Percentiles rank a stretch among this genome's conserved stretches.
phyloP scores from a whole-genome alignment of 768 basidiomycete genomes.

The Serpula lacrymans region DNA sequence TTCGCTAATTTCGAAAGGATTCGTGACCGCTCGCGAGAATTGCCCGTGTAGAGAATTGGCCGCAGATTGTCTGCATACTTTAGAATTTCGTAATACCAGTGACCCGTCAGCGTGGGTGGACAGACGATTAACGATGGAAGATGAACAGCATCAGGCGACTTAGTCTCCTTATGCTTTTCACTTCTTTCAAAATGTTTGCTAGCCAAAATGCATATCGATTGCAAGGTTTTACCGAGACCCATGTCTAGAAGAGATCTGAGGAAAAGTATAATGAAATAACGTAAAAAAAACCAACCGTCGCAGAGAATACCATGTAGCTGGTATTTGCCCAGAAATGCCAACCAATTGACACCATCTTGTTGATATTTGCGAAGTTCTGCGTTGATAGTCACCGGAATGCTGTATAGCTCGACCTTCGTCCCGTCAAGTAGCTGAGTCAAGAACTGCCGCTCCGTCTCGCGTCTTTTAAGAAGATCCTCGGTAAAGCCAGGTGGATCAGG shows the following conservation, averaged over 20 bases:
- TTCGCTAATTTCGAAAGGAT: constrained; percentile 61
- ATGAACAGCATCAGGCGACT: constrained; percentile 75
- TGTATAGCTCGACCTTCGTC: constrained; percentile 88
- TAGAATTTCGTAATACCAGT: constrained; percentile 97
- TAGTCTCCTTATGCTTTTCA: constrained; percentile 58
- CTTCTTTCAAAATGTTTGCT: constrained; percentile 90
- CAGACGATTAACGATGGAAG: constrained; percentile 94
- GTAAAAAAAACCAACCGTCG: constrained; percentile 61
- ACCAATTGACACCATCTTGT: constrained; percentile 97
- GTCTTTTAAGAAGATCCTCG: constrained; percentile 77
- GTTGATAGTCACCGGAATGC: constrained; percentile 82
- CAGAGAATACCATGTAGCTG: constrained; percentile 97
- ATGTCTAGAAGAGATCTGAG: constrained; percentile 60
- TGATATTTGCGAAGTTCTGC: constrained; percentile 97
- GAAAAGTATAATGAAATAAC: neutral
- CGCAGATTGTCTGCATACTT: constrained; percentile 86
- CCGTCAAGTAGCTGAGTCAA: constrained; percentile 93
- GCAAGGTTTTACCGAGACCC: constrained; percentile 97
- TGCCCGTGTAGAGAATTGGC: constrained; percentile 87
- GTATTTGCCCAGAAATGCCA: constrained; percentile 97
- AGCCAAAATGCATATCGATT: constrained; percentile 95
- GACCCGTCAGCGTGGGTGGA: constrained; percentile 95
- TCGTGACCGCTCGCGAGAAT: constrained; percentile 72
- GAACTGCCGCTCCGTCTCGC: constrained; percentile 87
- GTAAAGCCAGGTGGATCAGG: constrained; percentile 95